These are phyloP conservation scores for Clitoria ternatea DNA, from an alignment of 306 rosid species.

Conservation along the genomic window DNA sequence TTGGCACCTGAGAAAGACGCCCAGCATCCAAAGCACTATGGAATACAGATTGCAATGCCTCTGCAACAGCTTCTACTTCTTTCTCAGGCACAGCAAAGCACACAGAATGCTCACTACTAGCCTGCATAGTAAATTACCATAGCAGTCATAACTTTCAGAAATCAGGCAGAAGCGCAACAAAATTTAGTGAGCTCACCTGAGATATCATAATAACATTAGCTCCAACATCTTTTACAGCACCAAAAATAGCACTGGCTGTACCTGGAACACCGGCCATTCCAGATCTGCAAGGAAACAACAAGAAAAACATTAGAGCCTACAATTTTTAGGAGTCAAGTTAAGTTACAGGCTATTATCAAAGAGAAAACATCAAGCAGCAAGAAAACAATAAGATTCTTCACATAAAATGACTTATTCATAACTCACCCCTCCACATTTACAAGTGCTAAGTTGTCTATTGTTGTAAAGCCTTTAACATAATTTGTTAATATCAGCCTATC, in stretches of 20 bases:
- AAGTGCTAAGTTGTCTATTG: slow-evolving; percentile 82
- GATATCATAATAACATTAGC: slow-evolving; percentile 93
- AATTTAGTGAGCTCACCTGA: slow-evolving; percentile 44
- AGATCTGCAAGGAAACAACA: slow-evolving; percentile 43
- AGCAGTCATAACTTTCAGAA: background rate
- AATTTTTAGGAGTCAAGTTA: background rate
- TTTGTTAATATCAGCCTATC: slow-evolving; percentile 39
- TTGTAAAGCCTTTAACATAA: slow-evolving; percentile 77
- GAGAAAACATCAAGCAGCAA: background rate
- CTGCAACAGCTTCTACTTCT: slow-evolving; percentile 81
- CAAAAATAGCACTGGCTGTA: slow-evolving; percentile 70
- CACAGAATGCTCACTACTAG: slow-evolving; percentile 89
- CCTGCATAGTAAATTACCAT: slow-evolving; percentile 46
- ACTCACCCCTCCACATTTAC: slow-evolving; percentile 88
- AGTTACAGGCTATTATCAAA: background rate
- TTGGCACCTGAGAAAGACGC: slow-evolving; percentile 78
- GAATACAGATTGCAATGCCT: slow-evolving; percentile 67
- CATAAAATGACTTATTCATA: slow-evolving; percentile 3
- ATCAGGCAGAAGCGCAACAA: background rate
- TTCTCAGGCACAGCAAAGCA: slow-evolving; percentile 94
- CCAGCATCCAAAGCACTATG: slow-evolving; percentile 77
- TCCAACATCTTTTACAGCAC: slow-evolving; percentile 78
- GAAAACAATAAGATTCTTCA: background rate
- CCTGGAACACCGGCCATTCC: slow-evolving; percentile 97
- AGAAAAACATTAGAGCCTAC: background rate